Evolutionary conservation across 2,329 filamentous ascomycete species (phyloP).

Genomic region (Phyllosticta paracitricarpa): DNA sequence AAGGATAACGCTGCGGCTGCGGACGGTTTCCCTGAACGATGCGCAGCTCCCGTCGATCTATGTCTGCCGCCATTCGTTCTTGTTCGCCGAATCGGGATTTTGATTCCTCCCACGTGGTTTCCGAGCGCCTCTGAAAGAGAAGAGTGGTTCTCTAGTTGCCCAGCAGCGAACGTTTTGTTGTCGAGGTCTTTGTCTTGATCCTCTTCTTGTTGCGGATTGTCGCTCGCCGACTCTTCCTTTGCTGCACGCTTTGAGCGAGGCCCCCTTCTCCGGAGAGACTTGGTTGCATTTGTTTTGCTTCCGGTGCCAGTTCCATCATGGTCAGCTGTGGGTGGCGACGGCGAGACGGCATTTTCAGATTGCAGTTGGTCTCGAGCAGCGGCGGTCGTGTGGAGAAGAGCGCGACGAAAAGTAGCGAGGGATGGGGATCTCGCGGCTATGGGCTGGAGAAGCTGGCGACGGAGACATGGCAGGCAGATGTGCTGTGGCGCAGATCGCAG

Average conservation of each 20-base stretch:
- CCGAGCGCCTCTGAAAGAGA: neutral
- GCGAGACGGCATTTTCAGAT: neutral
- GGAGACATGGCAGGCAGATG: conserved; percentile 8
- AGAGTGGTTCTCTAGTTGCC: neutral
- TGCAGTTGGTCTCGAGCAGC: neutral
- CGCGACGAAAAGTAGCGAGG: neutral
- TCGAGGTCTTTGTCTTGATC: neutral
- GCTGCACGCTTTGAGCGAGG: no score
- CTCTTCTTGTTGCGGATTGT: neutral
- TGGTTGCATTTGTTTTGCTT: neutral
- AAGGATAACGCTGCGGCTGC: no score
- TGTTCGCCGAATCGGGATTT: no score
- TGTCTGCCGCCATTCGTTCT: no score
- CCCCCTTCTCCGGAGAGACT: no score
- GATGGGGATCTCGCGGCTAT: neutral
- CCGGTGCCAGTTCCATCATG: no score
- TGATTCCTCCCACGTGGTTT: neutral
- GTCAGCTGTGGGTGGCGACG: neutral
- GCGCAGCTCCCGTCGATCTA: no score
- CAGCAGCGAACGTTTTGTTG: neutral
- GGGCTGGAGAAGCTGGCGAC: neutral
- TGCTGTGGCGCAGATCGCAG: neutral
- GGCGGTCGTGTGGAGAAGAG: neutral
- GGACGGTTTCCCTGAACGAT: no score
- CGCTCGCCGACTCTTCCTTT: neutral